Conservation (phyloP, 768 basidiomycete species). For the Trametes cingulata region DNA sequence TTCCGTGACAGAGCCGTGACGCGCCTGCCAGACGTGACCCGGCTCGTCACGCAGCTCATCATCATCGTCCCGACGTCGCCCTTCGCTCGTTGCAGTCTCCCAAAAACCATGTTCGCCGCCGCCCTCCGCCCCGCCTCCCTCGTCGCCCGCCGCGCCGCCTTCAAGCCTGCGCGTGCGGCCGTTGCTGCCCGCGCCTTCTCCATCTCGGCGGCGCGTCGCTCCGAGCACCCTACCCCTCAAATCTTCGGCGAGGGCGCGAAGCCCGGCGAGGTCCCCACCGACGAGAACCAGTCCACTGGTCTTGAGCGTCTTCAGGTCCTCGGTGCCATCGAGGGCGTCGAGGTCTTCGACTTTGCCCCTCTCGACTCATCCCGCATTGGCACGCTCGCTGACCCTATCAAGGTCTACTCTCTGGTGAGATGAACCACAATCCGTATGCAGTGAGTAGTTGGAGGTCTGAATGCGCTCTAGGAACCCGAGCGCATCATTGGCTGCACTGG, state of each 20-base stretch:
- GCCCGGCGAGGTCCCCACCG: conserved; percentile 75
- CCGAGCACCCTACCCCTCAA: conserved; percentile 59
- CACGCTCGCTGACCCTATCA: conserved; percentile 83
- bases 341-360: conserved; percentile 87
- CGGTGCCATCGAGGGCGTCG: conserved; percentile 83
- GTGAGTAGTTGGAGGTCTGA: background rate
- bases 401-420: conserved; percentile 85
- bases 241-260: conserved; percentile 75
- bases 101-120: conserved; percentile 33
- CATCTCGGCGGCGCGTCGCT: conserved; percentile 52
- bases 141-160: conserved; percentile 25
- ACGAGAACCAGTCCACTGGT: conserved; percentile 92
- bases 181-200: conserved; percentile 54
- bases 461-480: conserved; percentile 59
- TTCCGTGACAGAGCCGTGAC: background rate
- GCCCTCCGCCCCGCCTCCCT: conserved; percentile 31
- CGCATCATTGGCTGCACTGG: conserved; percentile 96
- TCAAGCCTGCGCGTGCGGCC: conserved; percentile 24
- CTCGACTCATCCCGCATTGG: conserved; percentile 85
- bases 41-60: conserved; percentile 19
- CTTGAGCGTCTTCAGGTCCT: conserved; percentile 93
- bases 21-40: conserved; percentile 12
- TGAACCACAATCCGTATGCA: conserved; percentile 6
- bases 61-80: conserved; percentile 20
- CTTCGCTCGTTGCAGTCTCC: conserved; percentile 16